These are phyloP conservation scores for Violaceomyces palustris DNA, from an alignment of 1,284 basidiomycete genomes.

Conservation along the genomic window DNA sequence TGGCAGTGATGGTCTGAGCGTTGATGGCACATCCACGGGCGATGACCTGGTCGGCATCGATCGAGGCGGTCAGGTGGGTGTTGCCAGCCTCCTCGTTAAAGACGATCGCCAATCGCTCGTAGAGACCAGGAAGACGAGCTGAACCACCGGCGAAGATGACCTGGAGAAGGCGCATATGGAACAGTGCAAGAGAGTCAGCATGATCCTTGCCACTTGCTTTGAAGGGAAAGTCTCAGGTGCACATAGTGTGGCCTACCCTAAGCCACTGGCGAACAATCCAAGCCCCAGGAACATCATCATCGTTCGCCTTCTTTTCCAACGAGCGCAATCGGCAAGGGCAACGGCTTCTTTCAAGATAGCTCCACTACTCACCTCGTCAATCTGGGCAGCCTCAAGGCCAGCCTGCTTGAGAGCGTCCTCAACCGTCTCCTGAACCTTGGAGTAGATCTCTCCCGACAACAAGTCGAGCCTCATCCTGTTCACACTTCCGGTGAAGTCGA, in stretches of 20 bases:
- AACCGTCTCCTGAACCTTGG: constrained; percentile 64
- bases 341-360: no score
- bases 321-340: neutral
- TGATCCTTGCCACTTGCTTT: no score
- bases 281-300: no score
- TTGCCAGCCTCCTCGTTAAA: constrained; percentile 67
- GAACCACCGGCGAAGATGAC: constrained; percentile 82
- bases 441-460: constrained; percentile 71
- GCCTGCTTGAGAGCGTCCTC: constrained; percentile 63
- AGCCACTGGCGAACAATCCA: no score
- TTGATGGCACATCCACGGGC: constrained; percentile 84
- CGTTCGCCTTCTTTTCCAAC: no score
- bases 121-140: constrained; percentile 76
- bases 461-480: constrained; percentile 92
- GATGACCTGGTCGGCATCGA: constrained; percentile 83
- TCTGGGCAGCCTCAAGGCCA: constrained; percentile 67
- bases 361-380: constrained; percentile 84
- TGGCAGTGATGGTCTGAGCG: constrained; percentile 57
- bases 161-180: no score
- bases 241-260: no score
- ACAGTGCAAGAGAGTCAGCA: no score
- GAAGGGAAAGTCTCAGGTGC: no score
- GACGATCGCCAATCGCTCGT: constrained; percentile 66
- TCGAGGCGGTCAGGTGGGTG: constrained; percentile 58
- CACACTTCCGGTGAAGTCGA: constrained; percentile 86